Base-by-base conservation (phyloP, 495 filamentous ascomycete species). In the Trypethelium eluteriae region DNA sequence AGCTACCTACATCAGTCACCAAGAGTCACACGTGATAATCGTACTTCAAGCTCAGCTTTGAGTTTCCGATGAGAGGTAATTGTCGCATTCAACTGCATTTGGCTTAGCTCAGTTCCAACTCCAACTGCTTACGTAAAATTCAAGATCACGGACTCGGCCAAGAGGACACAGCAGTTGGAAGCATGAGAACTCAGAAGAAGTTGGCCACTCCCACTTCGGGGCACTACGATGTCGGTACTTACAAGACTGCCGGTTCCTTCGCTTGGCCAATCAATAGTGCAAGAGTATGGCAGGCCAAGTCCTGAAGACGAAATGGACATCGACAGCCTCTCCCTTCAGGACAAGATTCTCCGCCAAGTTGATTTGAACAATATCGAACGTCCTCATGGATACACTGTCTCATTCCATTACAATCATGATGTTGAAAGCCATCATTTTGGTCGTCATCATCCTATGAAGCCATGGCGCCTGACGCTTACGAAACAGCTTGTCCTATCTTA, bases 361-460 rank as follows among this genome's bases (percentile, higher is more conserved):
- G 81, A 88, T 66, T 81, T 85, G 68, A 88, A 91, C 81, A 85
- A 85, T 74, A 90, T 96, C 70, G 80, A 83, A 47, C 84, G 86
- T 6, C 92, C 92, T 0, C 83, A 89, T 72, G 92, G 91, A 14
- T 74, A 75, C 71, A 80, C 79, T 35, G 93, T 98, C n/a, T 98
- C 94, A 49, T 98, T 90, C 81, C 94, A 98, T 76, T 90, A 91
- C 74, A 96, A 96, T 74, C 87, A 92, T n/a, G 85, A 89, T 62
- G 94, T 97, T 75, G 94, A 98, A 79, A 86, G 88, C 73, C 92
- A 96, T 75, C 94, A 98, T 75, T 98, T 98, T 73, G 94, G 94
- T 67, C 87, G 88, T 73, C 88, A 88, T 18, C 94, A 98, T 78
- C 94, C 94, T 16, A 98, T 98, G 94, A 98, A 98, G 73, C 94